A percentile compares a stretch with the other conserved stretches of the same genome.
Evolutionary conservation across 2,329 filamentous ascomycete species (phyloP).

Genomic region (Pseudogymnoascus sp.): DNA sequence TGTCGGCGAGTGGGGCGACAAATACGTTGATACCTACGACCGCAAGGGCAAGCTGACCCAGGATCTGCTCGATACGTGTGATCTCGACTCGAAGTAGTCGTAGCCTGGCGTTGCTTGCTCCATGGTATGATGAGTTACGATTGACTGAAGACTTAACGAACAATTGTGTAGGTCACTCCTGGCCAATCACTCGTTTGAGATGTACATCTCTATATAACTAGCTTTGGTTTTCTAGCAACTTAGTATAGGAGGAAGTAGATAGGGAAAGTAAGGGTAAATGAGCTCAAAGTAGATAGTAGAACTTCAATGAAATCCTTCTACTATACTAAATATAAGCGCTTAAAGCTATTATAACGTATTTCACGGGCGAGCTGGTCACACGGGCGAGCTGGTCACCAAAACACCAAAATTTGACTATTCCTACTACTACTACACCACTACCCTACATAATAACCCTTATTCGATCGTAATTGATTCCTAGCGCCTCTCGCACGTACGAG

Average conservation of each 20-base stretch:
- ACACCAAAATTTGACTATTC: not conserved
- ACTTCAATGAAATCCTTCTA: too few relatives aligned
- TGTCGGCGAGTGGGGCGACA: constrained; percentile 29
- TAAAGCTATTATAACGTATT: too few relatives aligned
- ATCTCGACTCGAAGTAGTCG: constrained; percentile 5
- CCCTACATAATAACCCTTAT: not conserved
- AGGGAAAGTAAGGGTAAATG: too few relatives aligned
- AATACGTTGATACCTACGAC: constrained; percentile 30
- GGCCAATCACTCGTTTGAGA: not conserved
- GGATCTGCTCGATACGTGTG: constrained; percentile 22
- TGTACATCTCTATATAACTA: too few relatives aligned
- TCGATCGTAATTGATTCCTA: not conserved
- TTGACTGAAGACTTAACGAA: not conserved
- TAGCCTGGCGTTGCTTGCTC: not conserved
- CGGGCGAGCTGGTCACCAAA: not conserved
- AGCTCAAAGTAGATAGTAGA: too few relatives aligned
- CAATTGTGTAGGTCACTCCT: not conserved
- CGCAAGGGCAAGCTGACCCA: constrained; percentile 26
- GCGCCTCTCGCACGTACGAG: not conserved
- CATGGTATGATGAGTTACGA: not conserved
- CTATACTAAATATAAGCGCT: too few relatives aligned
- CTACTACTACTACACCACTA: not conserved
- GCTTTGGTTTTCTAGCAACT: too few relatives aligned
- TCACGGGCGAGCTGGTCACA: too few relatives aligned
- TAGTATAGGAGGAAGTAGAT: too few relatives aligned